These are phyloP conservation scores for Fusarium tuaranense DNA, from an alignment of 2,329 filamentous ascomycete genomes.

Conservation along the genomic window DNA sequence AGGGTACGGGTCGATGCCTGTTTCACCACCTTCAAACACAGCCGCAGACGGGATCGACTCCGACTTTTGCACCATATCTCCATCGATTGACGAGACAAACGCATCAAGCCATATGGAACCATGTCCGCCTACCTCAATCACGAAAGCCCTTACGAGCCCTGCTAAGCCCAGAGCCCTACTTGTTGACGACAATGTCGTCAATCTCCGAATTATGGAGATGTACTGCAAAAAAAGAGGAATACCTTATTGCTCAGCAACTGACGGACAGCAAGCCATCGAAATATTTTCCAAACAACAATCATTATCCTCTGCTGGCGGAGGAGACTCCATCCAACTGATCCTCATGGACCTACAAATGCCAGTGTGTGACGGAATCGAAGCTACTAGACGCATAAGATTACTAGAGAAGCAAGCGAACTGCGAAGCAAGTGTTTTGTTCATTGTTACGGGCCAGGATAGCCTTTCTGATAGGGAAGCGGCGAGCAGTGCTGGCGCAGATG, in stretches of 20 bases:
- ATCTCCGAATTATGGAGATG: constrained; percentile 60
- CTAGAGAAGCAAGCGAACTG: constrained; percentile 33
- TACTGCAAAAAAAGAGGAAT: constrained; percentile 58
- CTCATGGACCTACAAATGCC: constrained; percentile 49
- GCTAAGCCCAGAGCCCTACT: constrained; percentile 49
- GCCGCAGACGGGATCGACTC: neutral
- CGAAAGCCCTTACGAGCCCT: neutral
- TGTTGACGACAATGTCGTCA: constrained; percentile 62
- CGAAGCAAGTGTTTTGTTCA: constrained; percentile 36
- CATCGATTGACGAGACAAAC: neutral
- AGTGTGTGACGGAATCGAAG: constrained; percentile 45
- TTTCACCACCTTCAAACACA: neutral
- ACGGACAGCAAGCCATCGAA: constrained; percentile 58
- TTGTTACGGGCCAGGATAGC: constrained; percentile 46
- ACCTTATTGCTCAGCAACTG: constrained; percentile 55
- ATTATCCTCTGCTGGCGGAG: constrained; percentile 6
- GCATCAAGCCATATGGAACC: neutral
- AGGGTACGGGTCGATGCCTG: neutral
- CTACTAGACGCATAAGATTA: constrained; percentile 41
- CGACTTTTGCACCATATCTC: neutral
- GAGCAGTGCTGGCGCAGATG: constrained; percentile 36
- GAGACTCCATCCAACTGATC: constrained; percentile 33
- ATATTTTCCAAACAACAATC: constrained; percentile 39
- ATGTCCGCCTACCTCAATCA: neutral
- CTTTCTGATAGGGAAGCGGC: constrained; percentile 30